Conservation (phyloP, 768 basidiomycete species). For the Mycena alexandri region DNA sequence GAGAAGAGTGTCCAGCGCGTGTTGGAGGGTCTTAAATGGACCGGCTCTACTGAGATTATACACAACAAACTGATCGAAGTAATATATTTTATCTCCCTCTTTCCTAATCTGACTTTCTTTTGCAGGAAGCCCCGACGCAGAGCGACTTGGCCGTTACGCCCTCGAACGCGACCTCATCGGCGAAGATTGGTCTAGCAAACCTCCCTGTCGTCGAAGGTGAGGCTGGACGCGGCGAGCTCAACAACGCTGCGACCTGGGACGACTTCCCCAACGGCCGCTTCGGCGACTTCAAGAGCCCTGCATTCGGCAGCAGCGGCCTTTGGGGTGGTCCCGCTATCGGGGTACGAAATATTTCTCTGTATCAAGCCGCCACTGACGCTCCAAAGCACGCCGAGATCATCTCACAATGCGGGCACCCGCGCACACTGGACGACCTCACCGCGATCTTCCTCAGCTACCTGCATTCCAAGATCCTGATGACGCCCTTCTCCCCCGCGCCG, state of each 20-base stretch:
- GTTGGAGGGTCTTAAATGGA: constrained; percentile 85
- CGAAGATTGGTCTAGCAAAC: constrained; percentile 66
- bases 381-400: constrained; percentile 73
- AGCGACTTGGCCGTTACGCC: constrained; percentile 70
- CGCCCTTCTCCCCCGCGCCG: constrained; percentile 90
- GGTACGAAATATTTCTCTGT: constrained; percentile 49
- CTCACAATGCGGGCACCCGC: constrained; percentile 82
- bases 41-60: constrained; percentile 53
- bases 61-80: constrained; percentile 81
- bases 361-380: not conserved
- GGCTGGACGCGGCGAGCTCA: constrained; percentile 78
- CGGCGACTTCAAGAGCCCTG: constrained; percentile 97
- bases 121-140: constrained; percentile 57
- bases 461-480: constrained; percentile 75
- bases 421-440: constrained; percentile 76
- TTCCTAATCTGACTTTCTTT: constrained; percentile 23
- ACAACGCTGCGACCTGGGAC: constrained; percentile 86
- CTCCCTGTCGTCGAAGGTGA: constrained; percentile 66
- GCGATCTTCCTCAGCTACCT: constrained; percentile 86
- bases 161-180: constrained; percentile 71
- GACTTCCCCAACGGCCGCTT: constrained; percentile 99
- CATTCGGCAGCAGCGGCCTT: constrained; percentile 84
- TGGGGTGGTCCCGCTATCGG: constrained; percentile 80
- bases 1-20: constrained; percentile 94
- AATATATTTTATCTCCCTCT: constrained; percentile 35